Base-by-base conservation (phyloP, 148 eudicot species). In the Polygonum maritimum region DNA sequence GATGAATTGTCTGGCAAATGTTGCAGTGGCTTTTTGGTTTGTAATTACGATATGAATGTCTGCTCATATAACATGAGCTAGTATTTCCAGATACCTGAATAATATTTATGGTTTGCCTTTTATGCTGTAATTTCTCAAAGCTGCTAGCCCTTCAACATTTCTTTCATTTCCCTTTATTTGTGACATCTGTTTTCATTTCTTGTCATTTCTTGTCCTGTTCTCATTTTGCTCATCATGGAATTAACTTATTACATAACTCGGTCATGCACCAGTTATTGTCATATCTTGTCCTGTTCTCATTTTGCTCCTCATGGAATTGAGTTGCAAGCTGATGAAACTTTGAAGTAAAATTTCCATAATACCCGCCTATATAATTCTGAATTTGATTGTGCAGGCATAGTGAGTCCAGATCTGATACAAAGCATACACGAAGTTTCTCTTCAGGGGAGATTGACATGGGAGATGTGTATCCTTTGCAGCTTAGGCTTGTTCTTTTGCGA, bases 401-500 rank as follows among this genome's bases (percentile, higher is more conserved):
- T 81, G 86, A 82, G 58, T 85, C 84, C 51, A 67, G 71, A 41
- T 38, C 71, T 38, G 81, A 87, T 44, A 75, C 79, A 74, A 92
- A 94, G 89, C 86, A 84, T 67, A 80, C 81, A 31, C 81, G 83
- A 86, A 91, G 86, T 76, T 87, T 84, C 77, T 87, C 90, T 67
- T 84, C 86, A 63, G 84, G 83, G 60, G 92, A 87, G 69, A 88
- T 87, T 57, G 92, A 94, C 82, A 90, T 94, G 87, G 84, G 92
- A 60, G 98, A 94, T 88, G 97, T 94, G 76, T 94, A 94, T 77
- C 98, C 98, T 6, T 76, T 94, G 65, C 98, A 94, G 79, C 89
- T 94, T 69, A 88, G 93, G 85, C 92, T 94, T 69, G 87, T 93
- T 76, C 83, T 85, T 90, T 79, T 82, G 57, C 85, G 81, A 71